A percentile compares a stretch with the other conserved stretches of the same genome.
phyloP scores from a whole-genome alignment of 2,329 filamentous ascomycete genomes.

The Lomentospora prolificans region DNA sequence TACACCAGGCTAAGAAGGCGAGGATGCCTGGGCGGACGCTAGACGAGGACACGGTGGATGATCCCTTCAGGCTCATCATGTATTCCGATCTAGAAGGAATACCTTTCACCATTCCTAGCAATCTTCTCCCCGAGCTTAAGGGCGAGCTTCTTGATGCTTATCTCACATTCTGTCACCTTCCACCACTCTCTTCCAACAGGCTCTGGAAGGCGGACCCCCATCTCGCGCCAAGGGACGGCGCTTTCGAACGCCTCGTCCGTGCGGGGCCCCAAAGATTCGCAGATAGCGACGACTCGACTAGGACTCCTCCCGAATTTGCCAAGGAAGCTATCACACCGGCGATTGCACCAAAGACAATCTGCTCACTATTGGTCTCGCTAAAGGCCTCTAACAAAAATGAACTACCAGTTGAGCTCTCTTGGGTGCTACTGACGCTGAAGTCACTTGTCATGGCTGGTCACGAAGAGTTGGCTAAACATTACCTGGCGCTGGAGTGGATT shows the following conservation, averaged over 20 bases:
- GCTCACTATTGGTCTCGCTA: not conserved
- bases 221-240: conserved; percentile 21
- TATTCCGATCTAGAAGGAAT: conserved; percentile 64
- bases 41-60: conserved; percentile 67
- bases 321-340: not conserved
- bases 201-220: conserved; percentile 43
- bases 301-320: not conserved
- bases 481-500: conserved; percentile 55
- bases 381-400: not conserved
- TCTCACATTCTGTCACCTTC: conserved; percentile 56
- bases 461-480: conserved; percentile 51
- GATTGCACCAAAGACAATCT: not conserved
- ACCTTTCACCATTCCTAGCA: conserved; percentile 40
- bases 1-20: conserved; percentile 33
- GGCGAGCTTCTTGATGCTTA: conserved; percentile 58
- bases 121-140: conserved; percentile 23
- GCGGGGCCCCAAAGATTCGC: not conserved
- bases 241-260: not conserved
- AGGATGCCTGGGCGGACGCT: conserved; percentile 60
- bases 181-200: conserved; percentile 29
- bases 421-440: conserved; percentile 44
- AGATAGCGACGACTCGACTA: not conserved
- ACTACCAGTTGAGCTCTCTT: conserved; percentile 27
- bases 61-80: conserved; percentile 74
- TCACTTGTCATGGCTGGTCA: conserved; percentile 41